Conservation (phyloP, 768 basidiomycete genomes). For the Pleurotus cornucopiae region DNA sequence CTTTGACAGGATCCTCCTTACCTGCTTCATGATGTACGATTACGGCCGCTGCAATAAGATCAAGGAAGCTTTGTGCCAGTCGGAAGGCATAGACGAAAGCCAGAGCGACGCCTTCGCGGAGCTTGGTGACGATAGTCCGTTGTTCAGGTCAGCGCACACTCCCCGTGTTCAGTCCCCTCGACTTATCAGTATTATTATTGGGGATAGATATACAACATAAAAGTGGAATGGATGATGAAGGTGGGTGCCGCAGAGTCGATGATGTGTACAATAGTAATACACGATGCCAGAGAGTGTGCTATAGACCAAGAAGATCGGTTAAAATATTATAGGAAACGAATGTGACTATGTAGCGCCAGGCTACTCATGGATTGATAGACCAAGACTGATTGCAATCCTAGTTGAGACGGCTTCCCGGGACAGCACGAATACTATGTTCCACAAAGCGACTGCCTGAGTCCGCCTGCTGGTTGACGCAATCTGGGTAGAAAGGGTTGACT, state of each 20-base stretch:
- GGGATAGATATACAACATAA: not conserved
- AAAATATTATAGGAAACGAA: not conserved
- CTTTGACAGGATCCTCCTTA: conserved; percentile 23
- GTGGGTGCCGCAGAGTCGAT: too few species aligned
- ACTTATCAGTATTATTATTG: not conserved
- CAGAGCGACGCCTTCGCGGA: conserved; percentile 36
- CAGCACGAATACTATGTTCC: not conserved
- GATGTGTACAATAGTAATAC: too few species aligned
- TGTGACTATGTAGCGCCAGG: not conserved
- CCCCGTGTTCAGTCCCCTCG: not conserved
- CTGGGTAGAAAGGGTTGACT: conserved; percentile 4
- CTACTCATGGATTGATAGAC: too few species aligned
- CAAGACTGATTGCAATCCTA: not conserved
- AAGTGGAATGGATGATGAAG: not conserved
- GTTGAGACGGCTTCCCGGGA: not conserved
- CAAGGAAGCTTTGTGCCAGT: conserved; percentile 40
- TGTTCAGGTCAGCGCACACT: conserved; percentile 40
- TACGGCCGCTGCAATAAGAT: conserved; percentile 44
- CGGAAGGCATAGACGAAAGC: conserved; percentile 36
- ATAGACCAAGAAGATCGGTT: not conserved
- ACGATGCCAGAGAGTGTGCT: not conserved
- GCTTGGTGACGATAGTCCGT: conserved; percentile 50
- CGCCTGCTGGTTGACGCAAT: not conserved
- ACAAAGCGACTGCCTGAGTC: not conserved
- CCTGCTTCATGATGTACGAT: conserved; percentile 41